phyloP scores from a whole-genome alignment of 2,329 filamentous ascomycete species.

The Zasmidium cellare region DNA sequence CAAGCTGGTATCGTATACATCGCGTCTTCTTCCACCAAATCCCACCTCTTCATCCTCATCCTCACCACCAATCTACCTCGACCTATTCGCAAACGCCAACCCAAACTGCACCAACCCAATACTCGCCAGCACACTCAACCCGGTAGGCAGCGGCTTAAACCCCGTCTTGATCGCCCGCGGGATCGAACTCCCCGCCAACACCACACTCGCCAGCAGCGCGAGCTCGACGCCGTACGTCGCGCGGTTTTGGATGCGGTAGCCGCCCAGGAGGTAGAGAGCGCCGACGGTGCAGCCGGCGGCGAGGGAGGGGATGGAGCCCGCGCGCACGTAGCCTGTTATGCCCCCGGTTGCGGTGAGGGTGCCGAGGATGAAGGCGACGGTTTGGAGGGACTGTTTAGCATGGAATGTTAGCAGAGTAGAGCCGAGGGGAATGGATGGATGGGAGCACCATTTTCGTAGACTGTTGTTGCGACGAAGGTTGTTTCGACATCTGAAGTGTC shows the following conservation, averaged over 20 bases:
- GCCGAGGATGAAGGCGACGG: conserved; percentile 74
- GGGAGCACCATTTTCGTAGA: conserved; percentile 1
- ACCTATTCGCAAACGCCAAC: conserved; percentile 57
- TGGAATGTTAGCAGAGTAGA: neutral
- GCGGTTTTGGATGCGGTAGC: conserved; percentile 72
- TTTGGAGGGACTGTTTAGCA: conserved; percentile 20
- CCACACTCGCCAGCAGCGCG: conserved; percentile 80
- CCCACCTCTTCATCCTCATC: too few species aligned
- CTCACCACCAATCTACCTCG: too few species aligned
- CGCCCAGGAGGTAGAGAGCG: conserved; percentile 73
- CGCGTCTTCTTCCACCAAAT: too few species aligned
- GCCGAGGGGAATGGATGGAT: neutral
- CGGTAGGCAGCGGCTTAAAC: conserved; percentile 77
- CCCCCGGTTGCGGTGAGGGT: conserved; percentile 83
- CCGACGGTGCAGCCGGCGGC: conserved; percentile 84
- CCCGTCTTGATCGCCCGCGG: conserved; percentile 79
- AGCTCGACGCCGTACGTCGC: conserved; percentile 84
- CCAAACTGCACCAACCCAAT: conserved; percentile 82
- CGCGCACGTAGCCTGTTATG: conserved; percentile 80
- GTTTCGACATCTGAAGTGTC: neutral
- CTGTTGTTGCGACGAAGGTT: conserved; percentile 1
- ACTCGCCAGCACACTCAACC: conserved; percentile 74
- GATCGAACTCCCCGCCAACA: conserved; percentile 80
- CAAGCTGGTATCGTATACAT: too few species aligned
- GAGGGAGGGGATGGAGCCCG: conserved; percentile 82